phyloP scores from a whole-genome alignment of 768 basidiomycete species.

The Sarcodon sp. region DNA sequence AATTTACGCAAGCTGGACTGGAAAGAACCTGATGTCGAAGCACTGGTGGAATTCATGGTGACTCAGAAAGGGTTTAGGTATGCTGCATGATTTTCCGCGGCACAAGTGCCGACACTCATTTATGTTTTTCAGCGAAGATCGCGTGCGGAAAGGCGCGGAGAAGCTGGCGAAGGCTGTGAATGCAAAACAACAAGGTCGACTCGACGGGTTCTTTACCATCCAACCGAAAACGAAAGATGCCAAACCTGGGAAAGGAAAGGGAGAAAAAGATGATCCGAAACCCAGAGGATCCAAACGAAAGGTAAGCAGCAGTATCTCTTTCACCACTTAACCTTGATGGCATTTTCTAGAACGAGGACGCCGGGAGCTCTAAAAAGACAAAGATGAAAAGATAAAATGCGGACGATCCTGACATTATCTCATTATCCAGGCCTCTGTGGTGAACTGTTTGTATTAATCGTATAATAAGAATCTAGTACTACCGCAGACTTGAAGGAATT shows the following conservation, averaged over 20 bases:
- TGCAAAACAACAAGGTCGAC: slow-evolving; percentile 89
- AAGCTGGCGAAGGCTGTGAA: slow-evolving; percentile 81
- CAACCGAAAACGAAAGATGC: slow-evolving; percentile 36
- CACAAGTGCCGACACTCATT: background rate
- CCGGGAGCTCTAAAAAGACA: slow-evolving; percentile 22
- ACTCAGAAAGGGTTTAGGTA: slow-evolving; percentile 96
- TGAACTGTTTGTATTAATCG: no score
- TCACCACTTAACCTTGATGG: background rate
- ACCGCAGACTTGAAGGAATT: no score
- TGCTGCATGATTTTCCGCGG: slow-evolving; percentile 13
- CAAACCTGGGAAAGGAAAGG: slow-evolving; percentile 25
- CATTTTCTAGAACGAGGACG: slow-evolving; percentile 18
- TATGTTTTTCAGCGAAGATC: slow-evolving; percentile 63
- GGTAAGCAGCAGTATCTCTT: slow-evolving; percentile 16
- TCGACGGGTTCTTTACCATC: slow-evolving; percentile 90
- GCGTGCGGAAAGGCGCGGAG: slow-evolving; percentile 89
- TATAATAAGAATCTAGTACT: no score
- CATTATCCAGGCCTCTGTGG: no score
- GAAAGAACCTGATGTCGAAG: slow-evolving; percentile 87
- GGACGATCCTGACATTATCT: no score
- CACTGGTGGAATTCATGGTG: slow-evolving; percentile 87
- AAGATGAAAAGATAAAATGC: slow-evolving; percentile 24
- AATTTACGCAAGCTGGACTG: slow-evolving; percentile 65
- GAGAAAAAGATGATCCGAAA: slow-evolving; percentile 15
- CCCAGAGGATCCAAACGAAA: slow-evolving; percentile 37